Percentiles rank a stretch among this genome's conserved stretches.
Evolutionary conservation across 306 rosid species (phyloP).

Genomic region (Ammopiptanthus mongolicus): DNA sequence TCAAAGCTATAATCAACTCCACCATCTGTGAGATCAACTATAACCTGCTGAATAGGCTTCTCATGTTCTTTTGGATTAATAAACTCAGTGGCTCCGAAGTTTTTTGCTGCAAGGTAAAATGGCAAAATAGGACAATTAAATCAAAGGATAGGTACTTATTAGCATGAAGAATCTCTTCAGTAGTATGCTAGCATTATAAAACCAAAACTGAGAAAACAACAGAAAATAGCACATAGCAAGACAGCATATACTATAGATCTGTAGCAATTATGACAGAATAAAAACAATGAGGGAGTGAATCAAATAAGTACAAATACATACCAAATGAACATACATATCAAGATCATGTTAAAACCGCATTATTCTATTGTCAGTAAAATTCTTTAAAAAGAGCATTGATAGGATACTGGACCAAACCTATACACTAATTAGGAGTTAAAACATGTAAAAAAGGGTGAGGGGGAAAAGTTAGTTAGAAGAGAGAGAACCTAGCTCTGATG

Average conservation of each 20-base stretch:
- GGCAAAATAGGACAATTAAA: constrained; percentile 7
- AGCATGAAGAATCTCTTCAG: neutral
- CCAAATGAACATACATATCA: neutral
- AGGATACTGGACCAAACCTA: neutral
- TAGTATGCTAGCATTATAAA: neutral
- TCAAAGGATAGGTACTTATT: neutral
- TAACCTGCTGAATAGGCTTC: constrained; percentile 84
- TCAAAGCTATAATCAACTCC: constrained; percentile 96
- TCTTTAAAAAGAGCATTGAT: neutral
- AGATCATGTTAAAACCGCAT: neutral
- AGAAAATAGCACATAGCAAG: neutral
- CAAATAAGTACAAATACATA: neutral
- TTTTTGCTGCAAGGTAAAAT: constrained; percentile 59
- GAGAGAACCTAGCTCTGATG: neutral
- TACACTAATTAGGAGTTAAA: neutral
- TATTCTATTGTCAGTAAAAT: neutral
- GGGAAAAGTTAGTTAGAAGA: neutral
- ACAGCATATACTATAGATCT: neutral
- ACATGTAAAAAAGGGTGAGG: neutral
- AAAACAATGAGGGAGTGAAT: neutral
- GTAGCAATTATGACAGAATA: neutral
- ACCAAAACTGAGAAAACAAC: neutral
- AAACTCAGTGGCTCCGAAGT: constrained; percentile 83
- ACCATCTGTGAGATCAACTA: constrained; percentile 78
- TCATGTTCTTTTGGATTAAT: constrained; percentile 91